phyloP scores from a whole-genome alignment of 805 yeast species.

The Kregervanrija pseudodelftensis region DNA sequence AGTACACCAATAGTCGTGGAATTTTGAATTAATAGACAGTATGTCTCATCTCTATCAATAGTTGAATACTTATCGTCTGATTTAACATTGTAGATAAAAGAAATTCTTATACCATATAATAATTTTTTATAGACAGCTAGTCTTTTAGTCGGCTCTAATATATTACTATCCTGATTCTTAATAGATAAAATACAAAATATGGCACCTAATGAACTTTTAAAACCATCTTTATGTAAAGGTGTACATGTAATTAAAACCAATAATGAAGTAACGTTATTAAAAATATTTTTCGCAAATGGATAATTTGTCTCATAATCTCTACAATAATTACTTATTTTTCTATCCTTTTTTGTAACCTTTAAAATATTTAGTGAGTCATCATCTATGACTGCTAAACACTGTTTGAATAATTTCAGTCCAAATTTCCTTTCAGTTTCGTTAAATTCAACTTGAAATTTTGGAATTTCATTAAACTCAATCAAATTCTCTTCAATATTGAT shows the following conservation, averaged over 20 bases:
- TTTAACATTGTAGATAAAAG: neutral
- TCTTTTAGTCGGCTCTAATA: constrained; percentile 3
- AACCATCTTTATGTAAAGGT: neutral
- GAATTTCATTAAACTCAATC: neutral
- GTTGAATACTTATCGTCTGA: neutral
- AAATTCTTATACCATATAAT: constrained; percentile 3
- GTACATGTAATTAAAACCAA: constrained; percentile 4
- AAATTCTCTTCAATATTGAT: neutral
- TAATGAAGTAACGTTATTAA: neutral
- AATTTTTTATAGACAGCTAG: constrained; percentile 1
- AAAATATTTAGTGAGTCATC: too few species aligned
- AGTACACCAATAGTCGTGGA: constrained; percentile 4
- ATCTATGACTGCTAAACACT: neutral
- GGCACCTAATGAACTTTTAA: too few species aligned
- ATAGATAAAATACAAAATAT: too few species aligned
- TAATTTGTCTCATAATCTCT: neutral
- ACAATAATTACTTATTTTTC: neutral
- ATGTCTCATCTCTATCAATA: constrained; percentile 1
- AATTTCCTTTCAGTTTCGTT: neutral
- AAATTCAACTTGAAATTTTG: constrained; percentile 1
- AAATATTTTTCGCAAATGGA: neutral
- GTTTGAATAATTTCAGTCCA: neutral
- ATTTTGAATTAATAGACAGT: neutral
- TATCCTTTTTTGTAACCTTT: neutral
- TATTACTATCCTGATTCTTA: neutral